These are phyloP conservation scores for Anisodus acutangulus DNA, from an alignment of 257 asterid species.

Conservation along the genomic window DNA sequence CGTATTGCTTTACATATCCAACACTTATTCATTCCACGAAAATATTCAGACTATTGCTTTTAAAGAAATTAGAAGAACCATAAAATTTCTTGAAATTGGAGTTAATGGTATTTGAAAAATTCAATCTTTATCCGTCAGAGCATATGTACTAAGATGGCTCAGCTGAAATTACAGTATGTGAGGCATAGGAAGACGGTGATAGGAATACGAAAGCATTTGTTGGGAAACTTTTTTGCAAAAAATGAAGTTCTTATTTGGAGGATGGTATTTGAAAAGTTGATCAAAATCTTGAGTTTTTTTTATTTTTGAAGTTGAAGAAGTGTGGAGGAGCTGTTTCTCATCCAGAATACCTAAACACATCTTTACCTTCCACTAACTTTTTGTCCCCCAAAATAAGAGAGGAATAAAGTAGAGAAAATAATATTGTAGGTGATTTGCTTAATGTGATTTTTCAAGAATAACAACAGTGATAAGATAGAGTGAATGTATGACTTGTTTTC, in stretches of 20 bases:
- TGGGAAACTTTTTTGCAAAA: background rate
- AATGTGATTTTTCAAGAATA: background rate
- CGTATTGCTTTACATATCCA: too few species aligned
- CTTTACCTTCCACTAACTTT: too few species aligned
- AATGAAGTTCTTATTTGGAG: background rate
- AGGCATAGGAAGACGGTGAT: background rate
- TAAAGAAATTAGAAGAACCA: background rate
- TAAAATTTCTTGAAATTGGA: background rate
- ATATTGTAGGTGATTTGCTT: background rate
- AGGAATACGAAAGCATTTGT: background rate
- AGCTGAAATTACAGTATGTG: too few species aligned
- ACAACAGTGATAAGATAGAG: background rate
- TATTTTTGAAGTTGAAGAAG: too few species aligned
- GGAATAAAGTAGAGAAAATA: background rate
- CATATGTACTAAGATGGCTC: background rate
- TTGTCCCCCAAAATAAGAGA: background rate
- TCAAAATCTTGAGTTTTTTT: too few species aligned
- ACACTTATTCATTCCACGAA: background rate
- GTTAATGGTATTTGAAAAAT: background rate
- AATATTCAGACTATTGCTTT: background rate
- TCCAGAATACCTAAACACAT: too few species aligned
- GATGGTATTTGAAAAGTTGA: background rate
- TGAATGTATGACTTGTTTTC: conserved; percentile 9
- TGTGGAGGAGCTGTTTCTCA: too few species aligned
- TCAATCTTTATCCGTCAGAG: background rate